Percentiles rank a stretch among this genome's conserved stretches.
These are phyloP conservation scores for Pythium oligandrum DNA, from an alignment of 352 stramenopile genomes.

Conservation along the genomic window DNA sequence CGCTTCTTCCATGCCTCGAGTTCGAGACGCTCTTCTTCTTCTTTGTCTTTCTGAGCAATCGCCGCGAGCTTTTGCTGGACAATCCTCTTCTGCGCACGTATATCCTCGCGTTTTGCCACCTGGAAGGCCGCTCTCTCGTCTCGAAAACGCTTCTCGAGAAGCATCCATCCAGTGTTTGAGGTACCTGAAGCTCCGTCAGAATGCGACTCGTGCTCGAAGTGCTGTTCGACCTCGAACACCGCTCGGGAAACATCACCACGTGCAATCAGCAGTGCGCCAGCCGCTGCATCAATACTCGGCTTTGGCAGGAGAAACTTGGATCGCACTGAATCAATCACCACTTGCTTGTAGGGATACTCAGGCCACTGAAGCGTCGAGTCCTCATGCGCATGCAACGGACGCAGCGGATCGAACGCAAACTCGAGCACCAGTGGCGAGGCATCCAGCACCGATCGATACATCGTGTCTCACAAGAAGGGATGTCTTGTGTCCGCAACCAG, in stretches of 20 bases:
- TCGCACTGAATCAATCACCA: slow-evolving; percentile 47
- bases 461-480: slow-evolving; percentile 4
- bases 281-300: slow-evolving; percentile 34
- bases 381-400: slow-evolving; percentile 35
- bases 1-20: slow-evolving; percentile 33
- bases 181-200: slow-evolving; percentile 2
- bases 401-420: slow-evolving; percentile 58
- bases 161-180: slow-evolving; percentile 14
- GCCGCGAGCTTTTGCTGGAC: slow-evolving; percentile 28
- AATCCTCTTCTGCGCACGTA: slow-evolving; percentile 34
- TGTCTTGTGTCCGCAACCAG: no score
- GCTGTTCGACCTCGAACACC: slow-evolving; percentile 42
- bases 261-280: slow-evolving; percentile 46
- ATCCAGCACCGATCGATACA: slow-evolving; percentile 48
- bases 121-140: slow-evolving; percentile 45
- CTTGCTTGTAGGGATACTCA: slow-evolving; percentile 70
- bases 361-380: slow-evolving; percentile 44
- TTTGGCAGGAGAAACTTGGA: slow-evolving; percentile 17
- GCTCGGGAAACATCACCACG: slow-evolving; percentile 35
- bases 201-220: slow-evolving; percentile 12
- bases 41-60: slow-evolving; percentile 23
- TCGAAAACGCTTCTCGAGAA: slow-evolving; percentile 33
- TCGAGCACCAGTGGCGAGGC: slow-evolving; percentile 18
- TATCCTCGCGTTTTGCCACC: slow-evolving; percentile 36
- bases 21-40: slow-evolving; percentile 25